phyloP scores from a whole-genome alignment of 1,139 yeast genomes.

The Pichia kudriavzevii region DNA sequence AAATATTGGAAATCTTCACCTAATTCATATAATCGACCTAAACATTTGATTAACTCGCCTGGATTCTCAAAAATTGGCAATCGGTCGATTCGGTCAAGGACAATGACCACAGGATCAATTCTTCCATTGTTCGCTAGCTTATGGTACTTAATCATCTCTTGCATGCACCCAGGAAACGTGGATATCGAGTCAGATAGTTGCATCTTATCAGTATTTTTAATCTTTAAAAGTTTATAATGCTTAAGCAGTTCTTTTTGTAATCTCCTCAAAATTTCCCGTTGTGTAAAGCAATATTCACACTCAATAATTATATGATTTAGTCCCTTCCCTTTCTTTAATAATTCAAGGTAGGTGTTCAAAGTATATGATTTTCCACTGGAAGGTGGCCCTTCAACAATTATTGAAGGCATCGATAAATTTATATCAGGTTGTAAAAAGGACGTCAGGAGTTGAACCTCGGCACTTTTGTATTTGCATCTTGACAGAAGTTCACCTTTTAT shows the following conservation, averaged over 20 bases:
- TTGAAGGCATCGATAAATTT: constrained; percentile 16
- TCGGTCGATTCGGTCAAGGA: constrained; percentile 24
- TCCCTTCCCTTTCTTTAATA: constrained; percentile 5
- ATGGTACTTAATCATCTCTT: constrained; percentile 12
- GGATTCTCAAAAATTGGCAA: constrained; percentile 20
- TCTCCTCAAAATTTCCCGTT: constrained; percentile 19
- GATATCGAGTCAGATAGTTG: constrained; percentile 20
- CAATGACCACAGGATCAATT: constrained; percentile 18
- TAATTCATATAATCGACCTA: constrained; percentile 25
- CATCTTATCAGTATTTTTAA: constrained; percentile 9
- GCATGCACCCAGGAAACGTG: constrained; percentile 21
- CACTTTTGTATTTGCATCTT: constrained; percentile 16
- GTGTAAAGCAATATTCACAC: constrained; percentile 23
- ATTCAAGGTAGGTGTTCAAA: constrained; percentile 13
- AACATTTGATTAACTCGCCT: constrained; percentile 20
- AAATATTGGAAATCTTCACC: constrained; percentile 12
- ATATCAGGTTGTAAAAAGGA: constrained; percentile 19
- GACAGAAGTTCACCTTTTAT: no score
- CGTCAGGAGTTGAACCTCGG: constrained; percentile 14
- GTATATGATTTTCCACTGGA: constrained; percentile 27
- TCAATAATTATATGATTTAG: constrained; percentile 16
- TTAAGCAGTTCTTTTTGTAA: constrained; percentile 16
- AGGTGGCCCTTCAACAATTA: constrained; percentile 25
- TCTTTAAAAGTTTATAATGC: constrained; percentile 10
- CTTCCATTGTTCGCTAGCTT: neutral